phyloP scores from a whole-genome alignment of 768 basidiomycete genomes.

The Pisolithus albus region DNA sequence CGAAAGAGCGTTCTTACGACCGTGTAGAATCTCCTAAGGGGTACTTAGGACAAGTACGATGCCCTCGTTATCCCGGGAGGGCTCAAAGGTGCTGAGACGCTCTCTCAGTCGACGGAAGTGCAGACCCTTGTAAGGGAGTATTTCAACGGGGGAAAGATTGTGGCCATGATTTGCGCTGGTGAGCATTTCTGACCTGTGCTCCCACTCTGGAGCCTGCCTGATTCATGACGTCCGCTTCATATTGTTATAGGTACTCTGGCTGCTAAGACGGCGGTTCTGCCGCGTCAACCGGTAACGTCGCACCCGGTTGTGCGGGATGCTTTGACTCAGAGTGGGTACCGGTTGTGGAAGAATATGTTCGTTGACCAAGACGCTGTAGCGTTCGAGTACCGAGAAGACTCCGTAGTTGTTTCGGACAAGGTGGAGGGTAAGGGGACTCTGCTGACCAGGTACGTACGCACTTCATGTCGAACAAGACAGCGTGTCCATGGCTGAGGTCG shows the following conservation, averaged over 20 bases:
- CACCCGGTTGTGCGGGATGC: conserved; percentile 63
- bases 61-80: conserved; percentile 73
- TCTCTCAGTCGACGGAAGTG: conserved; percentile 51
- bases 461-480: neutral
- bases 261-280: conserved; percentile 55
- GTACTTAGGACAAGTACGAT: conserved; percentile 54
- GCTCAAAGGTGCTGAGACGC: conserved; percentile 67
- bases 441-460: conserved; percentile 58
- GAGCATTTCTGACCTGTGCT: conserved; percentile 7
- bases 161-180: conserved; percentile 88
- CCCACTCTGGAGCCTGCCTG: too few species aligned
- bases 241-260: conserved; percentile 52
- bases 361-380: conserved; percentile 30
- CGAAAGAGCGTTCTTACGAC: conserved; percentile 9
- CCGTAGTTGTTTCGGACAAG: conserved; percentile 56
- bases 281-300: conserved; percentile 64
- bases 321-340: conserved; percentile 45
- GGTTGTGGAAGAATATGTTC: neutral
- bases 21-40: neutral
- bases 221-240: neutral
- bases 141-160: conserved; percentile 33
- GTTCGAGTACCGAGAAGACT: conserved; percentile 67
- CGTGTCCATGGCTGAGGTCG: neutral
- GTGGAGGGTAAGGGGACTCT: conserved; percentile 40
- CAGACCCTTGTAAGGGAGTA: conserved; percentile 58